phyloP scores from a whole-genome alignment of 345 rosid genomes.

The Erysimum cheiranthoides region DNA sequence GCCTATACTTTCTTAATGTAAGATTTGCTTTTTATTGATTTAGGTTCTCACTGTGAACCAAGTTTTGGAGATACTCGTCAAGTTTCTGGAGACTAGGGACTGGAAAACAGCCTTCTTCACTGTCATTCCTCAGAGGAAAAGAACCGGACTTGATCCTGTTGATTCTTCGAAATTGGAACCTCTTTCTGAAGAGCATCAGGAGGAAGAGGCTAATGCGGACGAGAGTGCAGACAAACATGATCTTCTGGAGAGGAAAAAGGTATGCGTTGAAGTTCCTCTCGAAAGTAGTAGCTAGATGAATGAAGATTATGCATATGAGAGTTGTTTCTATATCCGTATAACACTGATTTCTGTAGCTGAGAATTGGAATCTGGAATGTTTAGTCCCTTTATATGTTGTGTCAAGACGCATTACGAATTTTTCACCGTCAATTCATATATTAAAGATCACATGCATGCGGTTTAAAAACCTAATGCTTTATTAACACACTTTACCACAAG shows the following conservation, averaged over 20 bases:
- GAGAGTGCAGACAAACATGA: conserved; percentile 47
- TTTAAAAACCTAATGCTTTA: conserved; percentile 33
- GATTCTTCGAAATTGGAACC: conserved; percentile 42
- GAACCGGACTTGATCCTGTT: conserved; percentile 52
- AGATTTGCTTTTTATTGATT: conserved; percentile 12
- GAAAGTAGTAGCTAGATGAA: conserved; percentile 44
- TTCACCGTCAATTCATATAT: not conserved
- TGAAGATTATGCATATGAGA: conserved; percentile 32
- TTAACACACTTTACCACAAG: conserved; percentile 25
- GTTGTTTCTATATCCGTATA: conserved; percentile 26
- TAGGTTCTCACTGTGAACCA: conserved; percentile 98
- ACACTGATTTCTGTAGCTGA: conserved; percentile 28
- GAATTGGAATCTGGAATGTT: conserved; percentile 26
- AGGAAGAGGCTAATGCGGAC: conserved; percentile 40
- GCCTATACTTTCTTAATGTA: not conserved
- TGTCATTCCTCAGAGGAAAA: conserved; percentile 92
- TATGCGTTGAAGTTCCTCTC: conserved; percentile 54
- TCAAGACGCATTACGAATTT: conserved; percentile 6
- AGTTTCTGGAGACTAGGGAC: conserved; percentile 79
- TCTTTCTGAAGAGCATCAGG: conserved; percentile 49
- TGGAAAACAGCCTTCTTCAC: conserved; percentile 90
- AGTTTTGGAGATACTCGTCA: conserved; percentile 87
- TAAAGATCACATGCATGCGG: conserved; percentile 10
- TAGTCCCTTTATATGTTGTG: conserved; percentile 28
- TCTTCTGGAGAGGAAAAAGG: conserved; percentile 57